Conservation (phyloP, 2,329 filamentous ascomycete species). For the Paraphaeosphaeria sporulosa region DNA sequence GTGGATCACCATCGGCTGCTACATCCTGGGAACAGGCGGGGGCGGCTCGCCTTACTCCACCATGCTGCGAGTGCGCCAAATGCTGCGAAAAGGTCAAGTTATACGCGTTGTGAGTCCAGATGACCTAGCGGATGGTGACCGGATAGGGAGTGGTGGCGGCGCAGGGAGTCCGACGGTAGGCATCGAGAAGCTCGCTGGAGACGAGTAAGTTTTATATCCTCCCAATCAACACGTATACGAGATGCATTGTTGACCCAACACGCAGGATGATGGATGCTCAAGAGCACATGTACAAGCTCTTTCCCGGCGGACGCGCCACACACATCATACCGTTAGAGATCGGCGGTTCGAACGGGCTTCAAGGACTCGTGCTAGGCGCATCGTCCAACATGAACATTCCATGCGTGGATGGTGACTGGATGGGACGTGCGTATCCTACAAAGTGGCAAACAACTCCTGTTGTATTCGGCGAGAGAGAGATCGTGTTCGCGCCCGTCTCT, state of each 20-base stretch:
- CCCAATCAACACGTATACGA: too few relatives aligned
- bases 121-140: constrained; percentile 53
- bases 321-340: constrained; percentile 55
- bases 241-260: background rate
- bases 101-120: constrained; percentile 53
- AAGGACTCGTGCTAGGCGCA: constrained; percentile 49
- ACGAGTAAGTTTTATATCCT: constrained; percentile 42
- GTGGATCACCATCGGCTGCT: constrained; percentile 58
- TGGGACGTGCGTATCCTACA: constrained; percentile 58
- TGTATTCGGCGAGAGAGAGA: constrained; percentile 51
- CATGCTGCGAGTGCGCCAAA: constrained; percentile 53
- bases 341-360: constrained; percentile 56
- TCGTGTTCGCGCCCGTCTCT: constrained; percentile 49
- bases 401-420: constrained; percentile 57
- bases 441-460: constrained; percentile 55
- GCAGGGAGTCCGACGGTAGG: constrained; percentile 55
- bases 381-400: constrained; percentile 52
- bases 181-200: constrained; percentile 53
- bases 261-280: constrained; percentile 49
- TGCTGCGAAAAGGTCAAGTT: constrained; percentile 50
- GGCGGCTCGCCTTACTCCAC: constrained; percentile 57
- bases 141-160: constrained; percentile 56
- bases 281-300: constrained; percentile 43
- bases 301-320: constrained; percentile 42
- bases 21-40: constrained; percentile 58